A percentile compares a stretch with the other conserved stretches of the same genome.
phyloP scores from a whole-genome alignment of 768 basidiomycete species.

The Gloeostereum incarnatum region DNA sequence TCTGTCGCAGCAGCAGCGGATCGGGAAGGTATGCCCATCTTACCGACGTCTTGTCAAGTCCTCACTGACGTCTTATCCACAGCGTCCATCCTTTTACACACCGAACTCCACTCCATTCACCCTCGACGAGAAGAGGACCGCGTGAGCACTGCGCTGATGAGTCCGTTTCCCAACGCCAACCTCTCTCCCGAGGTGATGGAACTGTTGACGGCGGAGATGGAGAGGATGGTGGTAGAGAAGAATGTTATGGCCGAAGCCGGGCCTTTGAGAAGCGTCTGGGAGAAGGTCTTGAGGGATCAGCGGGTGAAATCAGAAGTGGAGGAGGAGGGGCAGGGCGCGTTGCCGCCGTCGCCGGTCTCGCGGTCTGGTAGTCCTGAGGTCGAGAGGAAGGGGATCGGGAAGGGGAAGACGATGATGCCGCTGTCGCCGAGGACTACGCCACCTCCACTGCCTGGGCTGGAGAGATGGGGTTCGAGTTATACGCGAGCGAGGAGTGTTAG shows the following conservation, averaged over 20 bases:
- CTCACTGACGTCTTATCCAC: conserved; percentile 1
- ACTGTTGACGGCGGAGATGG: conserved; percentile 45
- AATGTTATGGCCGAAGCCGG: conserved; percentile 46
- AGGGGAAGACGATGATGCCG: conserved; percentile 4
- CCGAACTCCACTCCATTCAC: conserved; percentile 43
- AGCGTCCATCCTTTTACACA: conserved; percentile 47
- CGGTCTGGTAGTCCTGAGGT: not conserved
- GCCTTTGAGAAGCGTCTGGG: conserved; percentile 48
- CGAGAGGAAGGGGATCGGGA: not conserved
- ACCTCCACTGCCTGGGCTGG: conserved; percentile 4
- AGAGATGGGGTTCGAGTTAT: conserved; percentile 9
- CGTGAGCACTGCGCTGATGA: conserved; percentile 27
- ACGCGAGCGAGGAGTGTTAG: conserved; percentile 9
- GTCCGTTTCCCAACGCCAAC: conserved; percentile 20
- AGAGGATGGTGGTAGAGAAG: conserved; percentile 55
- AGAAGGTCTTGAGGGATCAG: conserved; percentile 20
- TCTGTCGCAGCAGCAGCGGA: conserved; percentile 35
- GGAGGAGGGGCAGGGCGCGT: not conserved
- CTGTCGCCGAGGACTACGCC: conserved; percentile 9
- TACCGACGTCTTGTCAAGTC: conserved; percentile 1
- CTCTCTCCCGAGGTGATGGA: conserved; percentile 26
- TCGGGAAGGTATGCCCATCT: conserved; percentile 36
- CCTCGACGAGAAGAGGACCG: conserved; percentile 21
- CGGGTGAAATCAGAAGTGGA: conserved; percentile 5
- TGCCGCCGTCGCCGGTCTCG: not conserved